Conservation (phyloP, 78 protist genomes). For the Monosiga brevicollis region DNA sequence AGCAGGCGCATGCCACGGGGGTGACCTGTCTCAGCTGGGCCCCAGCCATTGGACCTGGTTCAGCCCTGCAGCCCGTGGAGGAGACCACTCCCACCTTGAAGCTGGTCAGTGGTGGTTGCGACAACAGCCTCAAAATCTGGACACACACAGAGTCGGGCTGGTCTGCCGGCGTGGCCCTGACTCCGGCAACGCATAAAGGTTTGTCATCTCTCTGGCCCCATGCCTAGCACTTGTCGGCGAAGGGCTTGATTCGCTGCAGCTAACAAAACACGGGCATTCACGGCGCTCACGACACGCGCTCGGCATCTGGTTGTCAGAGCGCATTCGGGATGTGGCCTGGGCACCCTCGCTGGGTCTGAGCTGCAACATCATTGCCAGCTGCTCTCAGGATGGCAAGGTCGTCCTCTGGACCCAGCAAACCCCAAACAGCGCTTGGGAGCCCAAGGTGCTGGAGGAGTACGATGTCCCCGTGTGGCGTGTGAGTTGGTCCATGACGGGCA, state of each 20-base stretch:
- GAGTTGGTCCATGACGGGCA: constrained; percentile 73
- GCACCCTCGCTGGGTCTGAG: constrained; percentile 71
- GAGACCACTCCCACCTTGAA: too few relatives aligned
- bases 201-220: constrained; percentile 5
- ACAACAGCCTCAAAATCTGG: not conserved
- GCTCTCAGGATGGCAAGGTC: constrained; percentile 24
- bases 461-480: constrained; percentile 75
- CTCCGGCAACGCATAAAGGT: not conserved
- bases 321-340: constrained; percentile 97
- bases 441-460: too few relatives aligned
- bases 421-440: too few relatives aligned
- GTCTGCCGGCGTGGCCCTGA: constrained; percentile 12
- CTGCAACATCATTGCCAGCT: not conserved
- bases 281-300: constrained; percentile 70
- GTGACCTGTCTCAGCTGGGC: not conserved
- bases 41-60: not conserved
- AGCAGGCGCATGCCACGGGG: not conserved
- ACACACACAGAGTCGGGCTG: not conserved
- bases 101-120: not conserved
- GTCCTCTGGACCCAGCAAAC: too few relatives aligned
- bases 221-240: constrained; percentile 54
- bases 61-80: too few relatives aligned
- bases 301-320: too few relatives aligned
- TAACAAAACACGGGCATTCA: constrained; percentile 71
- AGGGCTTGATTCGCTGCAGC: constrained; percentile 87